phyloP scores from a whole-genome alignment of 2,329 filamentous ascomycete species.

The Diplodia sapinea region DNA sequence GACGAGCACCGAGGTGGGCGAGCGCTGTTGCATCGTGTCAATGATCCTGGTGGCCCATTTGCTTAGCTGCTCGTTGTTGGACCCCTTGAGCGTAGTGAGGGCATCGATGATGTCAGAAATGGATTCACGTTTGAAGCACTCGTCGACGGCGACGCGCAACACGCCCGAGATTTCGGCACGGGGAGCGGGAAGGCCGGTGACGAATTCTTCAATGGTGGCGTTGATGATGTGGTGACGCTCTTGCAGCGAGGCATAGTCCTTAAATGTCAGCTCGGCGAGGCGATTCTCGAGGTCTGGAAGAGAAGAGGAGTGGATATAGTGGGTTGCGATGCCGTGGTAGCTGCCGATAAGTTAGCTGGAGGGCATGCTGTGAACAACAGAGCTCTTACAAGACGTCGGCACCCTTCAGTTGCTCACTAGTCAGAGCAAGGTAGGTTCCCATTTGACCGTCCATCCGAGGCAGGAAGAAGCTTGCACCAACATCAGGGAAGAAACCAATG shows the following conservation, averaged over 20 bases:
- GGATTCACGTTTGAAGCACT: slow-evolving; percentile 59
- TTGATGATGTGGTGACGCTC: slow-evolving; percentile 76
- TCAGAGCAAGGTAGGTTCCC: slow-evolving; percentile 92
- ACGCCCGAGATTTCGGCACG: slow-evolving; percentile 64
- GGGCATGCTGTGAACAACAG: not conserved
- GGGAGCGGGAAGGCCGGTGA: slow-evolving; percentile 76
- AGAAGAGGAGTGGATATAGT: slow-evolving; percentile 92
- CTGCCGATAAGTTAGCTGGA: slow-evolving; percentile 29
- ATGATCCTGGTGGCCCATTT: slow-evolving; percentile 82
- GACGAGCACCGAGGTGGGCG: slow-evolving; percentile 86
- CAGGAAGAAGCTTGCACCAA: slow-evolving; percentile 95
- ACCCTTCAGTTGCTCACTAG: slow-evolving; percentile 81
- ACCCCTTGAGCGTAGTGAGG: slow-evolving; percentile 58
- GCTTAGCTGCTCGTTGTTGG: slow-evolving; percentile 55
- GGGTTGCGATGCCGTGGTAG: slow-evolving; percentile 90
- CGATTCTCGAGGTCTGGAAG: slow-evolving; percentile 81
- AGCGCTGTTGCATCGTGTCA: slow-evolving; percentile 75
- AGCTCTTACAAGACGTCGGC: slow-evolving; percentile 70
- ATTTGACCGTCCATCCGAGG: slow-evolving; percentile 84
- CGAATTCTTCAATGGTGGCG: slow-evolving; percentile 88
- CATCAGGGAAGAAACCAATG: slow-evolving; percentile 98
- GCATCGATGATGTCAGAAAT: slow-evolving; percentile 74
- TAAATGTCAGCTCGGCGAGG: slow-evolving; percentile 86
- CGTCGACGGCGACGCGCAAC: slow-evolving; percentile 81
- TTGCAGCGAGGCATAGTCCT: slow-evolving; percentile 70